A percentile compares a stretch with the other conserved stretches of the same genome.
Evolutionary conservation across 2,329 filamentous ascomycete genomes (phyloP).

Genomic region (Leptosphaerulina australis): DNA sequence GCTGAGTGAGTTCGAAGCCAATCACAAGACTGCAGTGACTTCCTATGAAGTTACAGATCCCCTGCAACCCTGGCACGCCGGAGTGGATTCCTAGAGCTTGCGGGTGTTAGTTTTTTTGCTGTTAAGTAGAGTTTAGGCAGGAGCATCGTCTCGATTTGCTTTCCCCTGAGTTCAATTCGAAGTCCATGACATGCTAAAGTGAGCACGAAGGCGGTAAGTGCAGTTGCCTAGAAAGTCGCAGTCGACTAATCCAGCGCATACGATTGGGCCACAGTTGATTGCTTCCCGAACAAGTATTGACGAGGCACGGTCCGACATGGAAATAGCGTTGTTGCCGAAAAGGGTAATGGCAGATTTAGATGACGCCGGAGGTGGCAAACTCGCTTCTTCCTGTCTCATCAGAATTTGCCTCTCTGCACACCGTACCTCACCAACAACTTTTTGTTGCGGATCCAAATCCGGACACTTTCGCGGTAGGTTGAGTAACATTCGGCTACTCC

Average conservation of each 20-base stretch:
- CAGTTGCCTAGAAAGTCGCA: neutral
- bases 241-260: neutral
- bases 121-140: neutral
- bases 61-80: neutral
- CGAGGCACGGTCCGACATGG: neutral
- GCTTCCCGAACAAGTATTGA: neutral
- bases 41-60: neutral
- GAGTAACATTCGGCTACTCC: conserved; percentile 15
- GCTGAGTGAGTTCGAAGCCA: neutral
- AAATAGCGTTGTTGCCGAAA: conserved; percentile 4
- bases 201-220: conserved; percentile 3
- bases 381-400: conserved; percentile 10
- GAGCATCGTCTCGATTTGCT: neutral
- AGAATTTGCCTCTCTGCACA: conserved; percentile 10
- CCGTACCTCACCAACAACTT: neutral
- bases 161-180: neutral
- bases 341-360: conserved; percentile 2
- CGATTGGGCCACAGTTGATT: conserved; percentile 12
- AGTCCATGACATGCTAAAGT: neutral
- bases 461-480: conserved; percentile 1
- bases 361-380: conserved; percentile 12
- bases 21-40: neutral
- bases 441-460: conserved; percentile 3
- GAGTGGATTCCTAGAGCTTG: neutral
- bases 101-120: neutral